Evolutionary conservation across 2,329 filamentous ascomycete genomes (phyloP).

Genomic region (Sarocladium kiliense): DNA sequence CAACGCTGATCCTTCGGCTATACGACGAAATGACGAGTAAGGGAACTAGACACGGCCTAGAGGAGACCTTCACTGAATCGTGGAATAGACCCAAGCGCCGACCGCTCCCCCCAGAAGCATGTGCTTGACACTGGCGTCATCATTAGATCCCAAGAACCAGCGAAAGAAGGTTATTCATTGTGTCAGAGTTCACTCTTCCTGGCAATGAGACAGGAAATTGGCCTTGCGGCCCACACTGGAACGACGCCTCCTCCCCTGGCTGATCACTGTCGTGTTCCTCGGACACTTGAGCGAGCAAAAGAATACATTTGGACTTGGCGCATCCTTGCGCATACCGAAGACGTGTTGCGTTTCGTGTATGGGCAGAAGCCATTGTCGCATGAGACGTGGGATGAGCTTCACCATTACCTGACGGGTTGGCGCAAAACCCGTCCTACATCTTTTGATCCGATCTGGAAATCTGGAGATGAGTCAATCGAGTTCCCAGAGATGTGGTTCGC

Average conservation of each 20-base stretch:
- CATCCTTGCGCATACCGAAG: slow-evolving; percentile 1
- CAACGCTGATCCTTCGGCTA: too few relatives aligned
- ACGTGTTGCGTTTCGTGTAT: slow-evolving; percentile 1
- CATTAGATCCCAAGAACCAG: background rate
- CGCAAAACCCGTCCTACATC: background rate
- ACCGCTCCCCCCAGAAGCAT: too few relatives aligned
- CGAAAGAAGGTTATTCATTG: background rate
- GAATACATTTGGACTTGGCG: slow-evolving; percentile 2
- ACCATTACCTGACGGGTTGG: slow-evolving; percentile 2
- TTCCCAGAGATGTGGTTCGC: slow-evolving; percentile 4
- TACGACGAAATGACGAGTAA: too few relatives aligned
- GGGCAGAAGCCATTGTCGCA: background rate
- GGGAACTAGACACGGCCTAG: too few relatives aligned
- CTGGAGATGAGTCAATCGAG: background rate
- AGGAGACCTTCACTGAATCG: too few relatives aligned
- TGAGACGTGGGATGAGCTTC: background rate
- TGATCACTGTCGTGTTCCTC: background rate
- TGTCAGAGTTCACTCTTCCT: slow-evolving; percentile 1
- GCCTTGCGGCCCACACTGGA: background rate
- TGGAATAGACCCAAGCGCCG: too few relatives aligned
- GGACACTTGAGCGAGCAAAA: background rate
- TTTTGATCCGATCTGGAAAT: slow-evolving; percentile 2
- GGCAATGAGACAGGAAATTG: background rate
- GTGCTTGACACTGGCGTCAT: background rate
- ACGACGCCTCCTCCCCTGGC: background rate